These are phyloP conservation scores for Lizanozyma gosingica DNA, from an alignment of 1,139 yeast species.

Conservation along the genomic window DNA sequence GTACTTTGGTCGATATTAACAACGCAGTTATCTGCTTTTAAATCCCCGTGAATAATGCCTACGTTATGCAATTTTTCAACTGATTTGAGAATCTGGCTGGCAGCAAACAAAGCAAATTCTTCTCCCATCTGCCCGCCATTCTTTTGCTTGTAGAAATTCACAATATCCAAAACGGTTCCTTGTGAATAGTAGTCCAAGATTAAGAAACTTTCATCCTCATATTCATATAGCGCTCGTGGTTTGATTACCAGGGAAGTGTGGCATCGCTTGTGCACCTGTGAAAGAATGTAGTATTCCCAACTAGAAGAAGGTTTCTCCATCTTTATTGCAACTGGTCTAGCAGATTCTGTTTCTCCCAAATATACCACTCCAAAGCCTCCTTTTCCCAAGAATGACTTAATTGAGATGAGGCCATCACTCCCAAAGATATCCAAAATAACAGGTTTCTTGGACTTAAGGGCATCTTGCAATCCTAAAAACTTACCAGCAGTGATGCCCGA, in stretches of 20 bases:
- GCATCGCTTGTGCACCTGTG: conserved; percentile 39
- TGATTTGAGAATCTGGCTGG: conserved; percentile 52
- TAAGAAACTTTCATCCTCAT: conserved; percentile 67
- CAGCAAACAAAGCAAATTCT: conserved; percentile 49
- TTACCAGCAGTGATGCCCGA: background rate
- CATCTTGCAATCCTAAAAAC: background rate
- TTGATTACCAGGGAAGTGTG: conserved; percentile 1
- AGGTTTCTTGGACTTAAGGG: background rate
- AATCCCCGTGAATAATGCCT: conserved; percentile 75
- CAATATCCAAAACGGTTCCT: conserved; percentile 72
- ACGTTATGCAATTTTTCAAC: conserved; percentile 55
- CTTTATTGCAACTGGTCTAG: conserved; percentile 58
- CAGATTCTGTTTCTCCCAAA: conserved; percentile 58
- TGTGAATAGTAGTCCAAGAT: conserved; percentile 61
- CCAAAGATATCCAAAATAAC: background rate
- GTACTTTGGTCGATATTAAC: conserved; percentile 34
- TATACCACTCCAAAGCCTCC: conserved; percentile 81
- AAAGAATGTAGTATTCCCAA: conserved; percentile 79
- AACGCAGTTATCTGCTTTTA: conserved; percentile 87
- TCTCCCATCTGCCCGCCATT: conserved; percentile 44
- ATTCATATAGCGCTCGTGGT: conserved; percentile 22
- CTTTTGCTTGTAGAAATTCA: conserved; percentile 35
- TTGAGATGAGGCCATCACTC: conserved; percentile 26
- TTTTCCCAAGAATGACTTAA: conserved; percentile 58
- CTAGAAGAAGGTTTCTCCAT: conserved; percentile 61